Evolutionary conservation across 2,329 filamentous ascomycete genomes (phyloP), one percentile per base, ranked within the genome.

Genomic region (Apiospora rasikravindrae): DNA sequence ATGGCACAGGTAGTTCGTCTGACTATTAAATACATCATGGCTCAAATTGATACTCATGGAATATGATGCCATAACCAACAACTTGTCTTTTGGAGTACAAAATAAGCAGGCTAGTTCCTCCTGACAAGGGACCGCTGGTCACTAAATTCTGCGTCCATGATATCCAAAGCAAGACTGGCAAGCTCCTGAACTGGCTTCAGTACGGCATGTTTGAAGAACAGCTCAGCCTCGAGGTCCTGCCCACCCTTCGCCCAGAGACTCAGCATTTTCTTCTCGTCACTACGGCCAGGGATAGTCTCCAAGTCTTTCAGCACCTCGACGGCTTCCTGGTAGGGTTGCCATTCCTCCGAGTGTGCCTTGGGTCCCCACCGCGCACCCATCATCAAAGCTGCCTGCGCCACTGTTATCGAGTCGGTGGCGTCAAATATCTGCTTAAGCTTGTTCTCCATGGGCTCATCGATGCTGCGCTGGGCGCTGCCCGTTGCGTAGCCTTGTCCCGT

Each of bases 301-400:
- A 90, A 83, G 24, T 89, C 87, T 2, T 78, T 77, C 57, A 91
- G 77, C 81, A 89, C 84, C 26, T 82, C 82, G 67, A 77, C 82
- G 1, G 88, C 87, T 69, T 84, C 78, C 2, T 76, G 77, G 45
- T 84, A 77, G 2, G 88, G 80, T 37, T 82, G 82, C 84, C 87
- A 89, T 8, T 84, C 83, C 8, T 82, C 79, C 7, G 83, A 82
- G 73, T 86, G 84, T 5, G 82, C 85, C 40, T 78, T 75, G 0
- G 83, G 83, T 1, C 81, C 83, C 66, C 85, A 83, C 42, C 82
- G 79, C 26, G 85, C 74, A 16, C 87, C 82, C 75, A 91, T 82
- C 49, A 84, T 80, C 70, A 90, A 80, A 19, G 90, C 77, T 71
- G 86, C 85, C 75, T 90, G 87, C 73, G 86, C 87, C 69, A 89